Evolutionary conservation across 176 grass and related monocot species (phyloP), one percentile per base, ranked within the genome.

Genomic region (Leersia perrieri): DNA sequence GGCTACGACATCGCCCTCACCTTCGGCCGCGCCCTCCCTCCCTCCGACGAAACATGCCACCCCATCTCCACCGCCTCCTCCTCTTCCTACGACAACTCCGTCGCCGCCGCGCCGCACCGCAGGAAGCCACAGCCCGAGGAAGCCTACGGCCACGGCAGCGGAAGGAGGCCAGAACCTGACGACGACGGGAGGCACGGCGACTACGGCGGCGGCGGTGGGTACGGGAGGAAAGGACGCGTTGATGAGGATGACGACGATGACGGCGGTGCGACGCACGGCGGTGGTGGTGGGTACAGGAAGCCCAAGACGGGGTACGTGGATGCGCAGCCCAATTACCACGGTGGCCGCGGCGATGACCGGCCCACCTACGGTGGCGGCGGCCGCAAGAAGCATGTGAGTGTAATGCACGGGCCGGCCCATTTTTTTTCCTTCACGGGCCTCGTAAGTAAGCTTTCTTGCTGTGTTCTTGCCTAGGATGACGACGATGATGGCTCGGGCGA

Each of bases 41-140:
- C 92, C 41, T 95, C 90, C 79, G 92, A 98, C 27, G 92, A 98
- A 26, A 98, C 67, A 18, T 98, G 96, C 88, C 73, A 98, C 44
- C 77, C 92, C 28, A 76, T 91, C 78, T 88, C 90, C 76, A 84
- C 92, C 41, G 60, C 89, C 20, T 32, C 68, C 42, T 58, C 72
- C 4, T 39, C 65, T 27, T 68, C 87, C 12, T 93, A n/a, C n/a
- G n/a, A n/a, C n/a, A n/a, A n/a, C n/a, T n/a, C n/a, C n/a, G n/a
- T n/a, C n/a, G n/a, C n/a, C n/a, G n/a, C n/a, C n/a, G n/a, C n/a
- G n/a, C n/a, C n/a, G 29, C 72, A 78, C 22, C 77, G 73, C 28
- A 29, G 84, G 66, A 35, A 77, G 67, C 66, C 87, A 27, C 28
- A 82, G 38, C 44, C 74, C 31, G 78, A 76, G 14, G 70, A 28